These are phyloP conservation scores for Suillus decipiens DNA, from an alignment of 768 basidiomycete species.

Conservation along the genomic window DNA sequence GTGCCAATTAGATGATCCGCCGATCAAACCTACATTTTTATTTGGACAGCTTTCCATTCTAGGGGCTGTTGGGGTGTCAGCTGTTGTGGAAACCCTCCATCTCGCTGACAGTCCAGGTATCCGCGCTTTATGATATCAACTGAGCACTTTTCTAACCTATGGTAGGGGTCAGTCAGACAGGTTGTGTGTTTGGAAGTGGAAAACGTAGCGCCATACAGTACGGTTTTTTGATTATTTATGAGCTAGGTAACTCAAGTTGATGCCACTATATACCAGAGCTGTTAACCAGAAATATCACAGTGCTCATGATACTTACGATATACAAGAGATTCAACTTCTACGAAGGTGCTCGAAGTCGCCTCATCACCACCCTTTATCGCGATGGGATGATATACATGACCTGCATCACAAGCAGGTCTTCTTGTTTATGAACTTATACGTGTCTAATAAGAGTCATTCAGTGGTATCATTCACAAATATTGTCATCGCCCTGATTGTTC, in stretches of 20 bases:
- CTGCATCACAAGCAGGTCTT: background rate
- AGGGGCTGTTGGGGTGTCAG: background rate
- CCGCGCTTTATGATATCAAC: background rate
- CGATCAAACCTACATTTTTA: background rate
- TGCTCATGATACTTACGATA: conserved; percentile 3
- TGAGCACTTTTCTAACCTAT: background rate
- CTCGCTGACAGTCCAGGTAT: background rate
- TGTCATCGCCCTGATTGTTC: background rate
- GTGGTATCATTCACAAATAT: background rate
- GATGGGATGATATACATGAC: background rate
- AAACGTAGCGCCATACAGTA: background rate
- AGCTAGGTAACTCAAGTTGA: background rate
- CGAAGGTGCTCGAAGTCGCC: background rate
- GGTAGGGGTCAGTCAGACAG: background rate
- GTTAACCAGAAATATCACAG: background rate
- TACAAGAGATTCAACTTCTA: background rate
- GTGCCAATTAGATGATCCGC: background rate
- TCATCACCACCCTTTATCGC: background rate
- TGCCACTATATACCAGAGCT: background rate
- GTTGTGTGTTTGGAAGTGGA: background rate
- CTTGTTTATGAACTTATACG: background rate
- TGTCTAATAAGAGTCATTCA: background rate
- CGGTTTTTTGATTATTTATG: background rate
- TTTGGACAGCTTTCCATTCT: background rate
- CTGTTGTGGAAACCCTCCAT: background rate